Percentiles rank a stretch among this genome's conserved stretches.
Conservation (phyloP, 257 asterid species). For the Misopates orontium region DNA sequence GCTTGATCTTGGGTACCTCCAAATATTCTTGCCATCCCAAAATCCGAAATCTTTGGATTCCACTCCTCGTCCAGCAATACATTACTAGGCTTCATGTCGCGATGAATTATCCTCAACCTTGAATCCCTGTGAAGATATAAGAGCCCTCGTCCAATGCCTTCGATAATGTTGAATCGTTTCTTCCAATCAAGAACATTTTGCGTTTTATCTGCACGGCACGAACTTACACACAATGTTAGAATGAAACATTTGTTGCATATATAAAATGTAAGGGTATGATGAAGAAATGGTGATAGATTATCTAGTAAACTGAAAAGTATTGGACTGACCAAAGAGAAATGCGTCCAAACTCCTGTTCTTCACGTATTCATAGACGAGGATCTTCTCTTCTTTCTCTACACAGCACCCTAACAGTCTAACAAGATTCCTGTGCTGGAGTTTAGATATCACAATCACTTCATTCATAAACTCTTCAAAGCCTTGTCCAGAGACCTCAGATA, state of each 20-base stretch:
- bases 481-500: slow-evolving; percentile 37
- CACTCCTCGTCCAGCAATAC: slow-evolving; percentile 30
- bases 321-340: slow-evolving; percentile 36
- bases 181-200: slow-evolving; percentile 30
- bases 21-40: slow-evolving; percentile 41
- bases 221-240: neutral
- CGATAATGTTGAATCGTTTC: slow-evolving; percentile 30
- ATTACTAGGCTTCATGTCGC: slow-evolving; percentile 38
- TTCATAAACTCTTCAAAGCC: slow-evolving; percentile 43
- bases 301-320: neutral
- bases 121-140: slow-evolving; percentile 42
- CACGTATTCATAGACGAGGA: slow-evolving; percentile 42
- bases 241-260: no score
- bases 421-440: slow-evolving; percentile 45
- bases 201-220: no score
- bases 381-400: slow-evolving; percentile 31
- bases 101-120: slow-evolving; percentile 30
- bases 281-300: neutral
- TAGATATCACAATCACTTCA: slow-evolving; percentile 40
- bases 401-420: slow-evolving; percentile 38
- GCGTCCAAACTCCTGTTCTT: slow-evolving; percentile 38
- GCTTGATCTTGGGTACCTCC: slow-evolving; percentile 31
- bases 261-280: no score
- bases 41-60: slow-evolving; percentile 34
- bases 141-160: slow-evolving; percentile 36